A percentile compares a stretch with the other conserved stretches of the same genome.
Evolutionary conservation across 2,329 filamentous ascomycete genomes (phyloP).

Genomic region (Chrysoporthe puriensis): DNA sequence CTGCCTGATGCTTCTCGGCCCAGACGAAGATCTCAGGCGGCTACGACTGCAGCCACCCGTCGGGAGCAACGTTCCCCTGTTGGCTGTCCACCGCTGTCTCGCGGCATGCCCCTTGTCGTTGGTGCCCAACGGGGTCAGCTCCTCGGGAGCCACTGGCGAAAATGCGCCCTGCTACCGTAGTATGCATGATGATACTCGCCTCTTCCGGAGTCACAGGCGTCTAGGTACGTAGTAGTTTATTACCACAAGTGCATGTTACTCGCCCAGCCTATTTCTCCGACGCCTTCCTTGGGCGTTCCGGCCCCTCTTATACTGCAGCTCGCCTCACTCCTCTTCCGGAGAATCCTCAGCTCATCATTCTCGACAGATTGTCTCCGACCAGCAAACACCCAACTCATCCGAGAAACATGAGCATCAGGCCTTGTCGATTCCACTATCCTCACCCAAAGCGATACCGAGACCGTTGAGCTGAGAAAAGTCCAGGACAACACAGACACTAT

Average conservation of each 20-base stretch:
- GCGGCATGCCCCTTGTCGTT: slow-evolving; percentile 17
- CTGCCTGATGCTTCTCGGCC: slow-evolving; percentile 17
- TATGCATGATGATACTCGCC: slow-evolving; percentile 16
- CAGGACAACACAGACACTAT: background rate
- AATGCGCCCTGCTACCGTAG: background rate
- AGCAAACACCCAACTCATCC: background rate
- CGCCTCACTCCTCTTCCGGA: slow-evolving; percentile 16
- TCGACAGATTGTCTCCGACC: slow-evolving; percentile 8
- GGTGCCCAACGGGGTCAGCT: slow-evolving; percentile 28
- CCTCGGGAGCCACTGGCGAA: slow-evolving; percentile 17
- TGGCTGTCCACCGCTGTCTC: slow-evolving; percentile 18
- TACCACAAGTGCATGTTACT: slow-evolving; percentile 15
- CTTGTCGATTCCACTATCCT: slow-evolving; percentile 19
- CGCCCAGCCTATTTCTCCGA: background rate
- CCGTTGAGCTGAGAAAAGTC: slow-evolving; percentile 21
- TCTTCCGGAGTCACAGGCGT: slow-evolving; percentile 12
- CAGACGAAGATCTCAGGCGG: background rate
- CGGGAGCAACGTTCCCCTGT: slow-evolving; percentile 27
- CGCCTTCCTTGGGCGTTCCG: background rate
- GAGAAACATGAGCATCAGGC: slow-evolving; percentile 28
- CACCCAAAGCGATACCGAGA: slow-evolving; percentile 25
- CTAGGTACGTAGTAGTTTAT: slow-evolving; percentile 9
- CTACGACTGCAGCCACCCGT: slow-evolving; percentile 19
- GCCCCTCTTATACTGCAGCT: slow-evolving; percentile 23
- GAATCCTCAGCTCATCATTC: background rate